Percentiles rank a stretch among this genome's conserved stretches.
phyloP scores from a whole-genome alignment of 495 filamentous ascomycete species.

The Copromyces sp. region DNA sequence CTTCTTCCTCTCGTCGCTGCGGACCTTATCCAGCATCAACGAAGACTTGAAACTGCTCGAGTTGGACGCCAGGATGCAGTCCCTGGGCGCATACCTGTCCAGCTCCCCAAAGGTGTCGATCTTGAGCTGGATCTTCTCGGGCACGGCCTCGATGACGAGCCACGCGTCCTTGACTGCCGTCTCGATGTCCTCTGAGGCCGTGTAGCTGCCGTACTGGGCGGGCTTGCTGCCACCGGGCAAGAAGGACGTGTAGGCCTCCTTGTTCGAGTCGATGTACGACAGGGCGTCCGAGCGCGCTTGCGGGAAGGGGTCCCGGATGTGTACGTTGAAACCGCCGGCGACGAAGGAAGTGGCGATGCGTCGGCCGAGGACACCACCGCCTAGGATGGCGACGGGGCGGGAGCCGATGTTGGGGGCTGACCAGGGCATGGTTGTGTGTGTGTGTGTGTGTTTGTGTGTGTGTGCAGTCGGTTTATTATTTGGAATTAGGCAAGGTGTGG shows the following conservation, averaged over 20 bases:
- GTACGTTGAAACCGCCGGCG: constrained; percentile 4
- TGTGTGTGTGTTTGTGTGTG: no score
- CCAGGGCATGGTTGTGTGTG: constrained; percentile 7
- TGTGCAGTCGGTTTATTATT: neutral
- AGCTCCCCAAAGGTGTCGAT: constrained; percentile 39
- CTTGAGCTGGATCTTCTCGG: constrained; percentile 44
- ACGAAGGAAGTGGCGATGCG: constrained; percentile 11
- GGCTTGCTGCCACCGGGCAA: constrained; percentile 7
- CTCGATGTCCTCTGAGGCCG: constrained; percentile 25
- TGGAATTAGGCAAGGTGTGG: neutral
- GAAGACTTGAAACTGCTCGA: constrained; percentile 37
- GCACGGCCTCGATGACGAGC: constrained; percentile 46
- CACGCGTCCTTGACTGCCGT: constrained; percentile 34
- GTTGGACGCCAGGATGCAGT: constrained; percentile 43
- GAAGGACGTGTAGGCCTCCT: constrained; percentile 12
- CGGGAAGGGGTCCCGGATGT: constrained; percentile 5
- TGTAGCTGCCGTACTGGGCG: constrained; percentile 3
- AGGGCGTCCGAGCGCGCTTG: constrained; percentile 1
- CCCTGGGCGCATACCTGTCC: constrained; percentile 25
- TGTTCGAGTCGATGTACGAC: constrained; percentile 14
- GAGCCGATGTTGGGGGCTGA: constrained; percentile 2
- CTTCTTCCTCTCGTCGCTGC: constrained; percentile 20
- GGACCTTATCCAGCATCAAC: constrained; percentile 36
- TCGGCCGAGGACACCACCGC: constrained; percentile 13
- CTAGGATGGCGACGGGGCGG: constrained; percentile 8